phyloP scores from a whole-genome alignment of 768 basidiomycete species.

The Mycena alexandri region DNA sequence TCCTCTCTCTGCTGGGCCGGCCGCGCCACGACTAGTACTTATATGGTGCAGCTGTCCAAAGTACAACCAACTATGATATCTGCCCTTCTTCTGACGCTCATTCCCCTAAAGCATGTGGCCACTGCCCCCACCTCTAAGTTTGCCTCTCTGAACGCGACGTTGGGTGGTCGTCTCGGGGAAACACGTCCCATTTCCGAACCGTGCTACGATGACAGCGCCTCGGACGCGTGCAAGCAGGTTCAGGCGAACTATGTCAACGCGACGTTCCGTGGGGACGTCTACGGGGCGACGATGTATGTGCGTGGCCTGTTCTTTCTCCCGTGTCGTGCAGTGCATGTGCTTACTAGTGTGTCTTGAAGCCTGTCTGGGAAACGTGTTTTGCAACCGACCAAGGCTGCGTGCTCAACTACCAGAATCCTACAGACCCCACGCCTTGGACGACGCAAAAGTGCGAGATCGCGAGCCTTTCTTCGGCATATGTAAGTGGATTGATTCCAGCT shows the following conservation, averaged over 20 bases:
- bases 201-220: constrained; percentile 21
- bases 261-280: constrained; percentile 15
- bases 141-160: constrained; percentile 21
- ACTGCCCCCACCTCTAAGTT: constrained; percentile 14
- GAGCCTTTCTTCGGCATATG: constrained; percentile 29
- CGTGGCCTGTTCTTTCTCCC: constrained; percentile 8
- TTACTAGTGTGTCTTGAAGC: constrained; percentile 15
- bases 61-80: constrained; percentile 18
- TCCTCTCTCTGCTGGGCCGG: background rate
- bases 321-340: constrained; percentile 13
- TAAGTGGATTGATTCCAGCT: constrained; percentile 17
- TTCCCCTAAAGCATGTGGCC: constrained; percentile 12
- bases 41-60: constrained; percentile 8
- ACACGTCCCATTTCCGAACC: constrained; percentile 24
- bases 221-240: constrained; percentile 21
- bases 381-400: constrained; percentile 22
- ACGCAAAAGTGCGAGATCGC: constrained; percentile 23
- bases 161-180: constrained; percentile 23
- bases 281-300: constrained; percentile 26
- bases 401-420: constrained; percentile 24
- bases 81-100: constrained; percentile 22
- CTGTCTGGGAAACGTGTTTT: constrained; percentile 28
- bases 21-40: constrained; percentile 8
- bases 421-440: constrained; percentile 27
- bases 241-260: constrained; percentile 25